phyloP scores from a whole-genome alignment of 768 basidiomycete genomes.

The Auricularia cornea region DNA sequence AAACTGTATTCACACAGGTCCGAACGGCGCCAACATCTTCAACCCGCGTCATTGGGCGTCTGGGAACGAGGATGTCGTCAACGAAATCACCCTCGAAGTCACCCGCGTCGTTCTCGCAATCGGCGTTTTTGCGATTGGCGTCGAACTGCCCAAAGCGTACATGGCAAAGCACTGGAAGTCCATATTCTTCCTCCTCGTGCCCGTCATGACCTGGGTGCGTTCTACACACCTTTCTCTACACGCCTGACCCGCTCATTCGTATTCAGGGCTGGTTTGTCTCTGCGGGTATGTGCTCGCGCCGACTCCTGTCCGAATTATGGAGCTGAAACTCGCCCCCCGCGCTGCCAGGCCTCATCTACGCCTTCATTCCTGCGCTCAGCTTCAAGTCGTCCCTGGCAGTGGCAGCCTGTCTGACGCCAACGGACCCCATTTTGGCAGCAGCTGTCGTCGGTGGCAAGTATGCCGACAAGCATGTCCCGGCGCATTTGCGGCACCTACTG shows the following conservation, averaged over 20 bases:
- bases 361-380: slow-evolving; percentile 78
- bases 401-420: slow-evolving; percentile 89
- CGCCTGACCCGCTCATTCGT: neutral
- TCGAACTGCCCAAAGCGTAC: slow-evolving; percentile 94
- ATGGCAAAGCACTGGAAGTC: slow-evolving; percentile 91
- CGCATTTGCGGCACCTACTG: slow-evolving; percentile 51
- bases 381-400: slow-evolving; percentile 87
- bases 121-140: slow-evolving; percentile 96
- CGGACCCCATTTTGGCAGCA: slow-evolving; percentile 89
- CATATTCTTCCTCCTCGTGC: slow-evolving; percentile 71
- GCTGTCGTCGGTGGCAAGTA: slow-evolving; percentile 92
- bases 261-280: slow-evolving; percentile 88
- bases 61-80: slow-evolving; percentile 34
- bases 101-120: slow-evolving; percentile 91
- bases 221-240: neutral
- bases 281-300: slow-evolving; percentile 26
- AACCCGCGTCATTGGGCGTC: slow-evolving; percentile 70
- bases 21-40: slow-evolving; percentile 74
- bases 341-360: slow-evolving; percentile 65
- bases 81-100: slow-evolving; percentile 80
- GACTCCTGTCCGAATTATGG: neutral
- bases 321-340: neutral
- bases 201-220: slow-evolving; percentile 79
- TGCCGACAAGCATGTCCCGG: slow-evolving; percentile 94
- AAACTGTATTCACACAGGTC: slow-evolving; percentile 36